Base-by-base conservation (phyloP, 139 green algal species). In the Chlamydomonas incerta region DNA sequence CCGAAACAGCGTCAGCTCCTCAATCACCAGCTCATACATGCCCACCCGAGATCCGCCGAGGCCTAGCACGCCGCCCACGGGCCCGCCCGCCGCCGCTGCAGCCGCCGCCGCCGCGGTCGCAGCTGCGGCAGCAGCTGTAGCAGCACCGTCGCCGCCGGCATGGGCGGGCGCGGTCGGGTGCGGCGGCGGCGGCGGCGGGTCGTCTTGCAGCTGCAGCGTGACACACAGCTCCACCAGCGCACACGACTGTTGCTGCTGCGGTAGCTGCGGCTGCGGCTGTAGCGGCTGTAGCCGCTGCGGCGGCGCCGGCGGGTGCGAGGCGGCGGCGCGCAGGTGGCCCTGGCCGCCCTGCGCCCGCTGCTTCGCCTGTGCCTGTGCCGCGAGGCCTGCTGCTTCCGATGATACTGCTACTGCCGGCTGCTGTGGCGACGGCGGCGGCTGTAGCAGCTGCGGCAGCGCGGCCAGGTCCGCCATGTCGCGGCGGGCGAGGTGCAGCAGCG, bases 1-100 rank as follows among this genome's bases (percentile, higher is more conserved):
- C 1, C 37, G 52, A 31, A 87, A 87, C 34, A 87, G 23, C 10
- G 70, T 87, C 21, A 87, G n/a, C 81, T 81, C 70, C 57, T 47
- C 55, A 17, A 81, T 14, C 28, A 18, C 14, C 37, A 87, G 55
- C 28, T 74, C 60, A 26, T 83, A 83, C 72, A 80, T 47, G 26
- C 62, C 31, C 31, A 83, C 47, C 8, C 62, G 20, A 3, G 83
- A 65, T 33, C 72, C 46, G 8, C 60, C 34, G 0, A 83, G 63
- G 0, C 67, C 63, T 41, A 83, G 62, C 17, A 58, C 58, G 15
- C 57, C 14, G 23, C 74, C 35, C 58, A 35, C 52, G 31, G 52
- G 23, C 47, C n/a, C 26, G 41, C 46, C 17, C 69, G 69, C 69
- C 46, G 47, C 77, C 37, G 63, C 63, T n/a, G n/a, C n/a, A n/a